These are phyloP conservation scores for Verticillium isaacii DNA, from an alignment of 2,329 filamentous ascomycete genomes.

Conservation along the genomic window DNA sequence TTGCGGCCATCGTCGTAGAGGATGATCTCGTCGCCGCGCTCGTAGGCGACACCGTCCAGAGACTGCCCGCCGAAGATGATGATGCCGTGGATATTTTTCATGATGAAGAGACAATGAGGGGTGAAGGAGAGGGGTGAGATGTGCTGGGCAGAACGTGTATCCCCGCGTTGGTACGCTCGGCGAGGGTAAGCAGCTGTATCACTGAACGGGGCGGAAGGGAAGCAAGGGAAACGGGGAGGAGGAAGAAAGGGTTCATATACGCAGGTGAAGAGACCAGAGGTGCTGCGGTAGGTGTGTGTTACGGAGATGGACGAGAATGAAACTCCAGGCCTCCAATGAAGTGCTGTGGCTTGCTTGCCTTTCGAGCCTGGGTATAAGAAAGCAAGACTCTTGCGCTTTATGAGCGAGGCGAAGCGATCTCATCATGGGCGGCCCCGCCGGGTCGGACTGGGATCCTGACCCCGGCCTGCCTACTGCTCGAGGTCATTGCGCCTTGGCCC, in stretches of 20 bases:
- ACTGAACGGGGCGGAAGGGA: not conserved
- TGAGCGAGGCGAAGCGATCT: not conserved
- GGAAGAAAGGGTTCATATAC: not conserved
- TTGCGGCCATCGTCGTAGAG: slow-evolving; percentile 8
- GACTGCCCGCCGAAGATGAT: slow-evolving; percentile 9
- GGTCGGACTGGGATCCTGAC: not conserved
- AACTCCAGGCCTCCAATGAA: not conserved
- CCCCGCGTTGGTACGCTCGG: not conserved
- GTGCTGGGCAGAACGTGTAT: not conserved
- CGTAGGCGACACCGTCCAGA: slow-evolving; percentile 7
- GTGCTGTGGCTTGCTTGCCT: not conserved
- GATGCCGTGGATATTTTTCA: slow-evolving; percentile 10
- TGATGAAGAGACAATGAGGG: not conserved
- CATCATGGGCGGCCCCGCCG: not conserved
- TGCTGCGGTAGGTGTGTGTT: not conserved
- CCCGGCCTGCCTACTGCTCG: not conserved
- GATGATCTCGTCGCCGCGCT: slow-evolving; percentile 7
- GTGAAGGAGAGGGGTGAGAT: not conserved
- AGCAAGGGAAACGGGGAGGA: not conserved
- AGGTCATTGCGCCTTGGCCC: not conserved
- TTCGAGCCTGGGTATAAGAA: not conserved
- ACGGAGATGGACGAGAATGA: not conserved
- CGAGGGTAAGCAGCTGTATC: not conserved
- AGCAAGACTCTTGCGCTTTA: not conserved
- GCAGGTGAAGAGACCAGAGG: not conserved